Percentiles rank a stretch among this genome's conserved stretches.
These are phyloP conservation scores for Lasiodiplodia theobromae DNA, from an alignment of 2,329 filamentous ascomycete genomes.

Conservation along the genomic window DNA sequence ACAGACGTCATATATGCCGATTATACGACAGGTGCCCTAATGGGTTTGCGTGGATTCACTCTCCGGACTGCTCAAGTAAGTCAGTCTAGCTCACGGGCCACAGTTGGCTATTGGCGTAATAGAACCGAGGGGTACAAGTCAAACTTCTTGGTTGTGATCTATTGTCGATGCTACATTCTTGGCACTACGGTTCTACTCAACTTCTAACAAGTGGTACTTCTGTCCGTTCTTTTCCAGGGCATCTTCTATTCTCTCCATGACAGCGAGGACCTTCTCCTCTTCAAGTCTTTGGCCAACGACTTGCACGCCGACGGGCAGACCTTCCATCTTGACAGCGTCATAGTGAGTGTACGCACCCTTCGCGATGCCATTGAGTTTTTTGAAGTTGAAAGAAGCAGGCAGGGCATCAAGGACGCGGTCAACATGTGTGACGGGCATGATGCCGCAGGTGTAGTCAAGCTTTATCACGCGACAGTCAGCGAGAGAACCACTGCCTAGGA, in stretches of 20 bases:
- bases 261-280: slow-evolving; percentile 84
- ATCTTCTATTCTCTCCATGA: slow-evolving; percentile 81
- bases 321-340: slow-evolving; percentile 82
- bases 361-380: slow-evolving; percentile 78
- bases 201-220: slow-evolving; percentile 58
- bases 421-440: slow-evolving; percentile 86
- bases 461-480: slow-evolving; percentile 44
- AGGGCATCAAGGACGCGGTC: slow-evolving; percentile 73
- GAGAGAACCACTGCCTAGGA: neutral
- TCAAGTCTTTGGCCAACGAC: slow-evolving; percentile 80
- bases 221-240: slow-evolving; percentile 66
- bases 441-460: slow-evolving; percentile 85
- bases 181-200: slow-evolving; percentile 41
- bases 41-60: no score
- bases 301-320: slow-evolving; percentile 85
- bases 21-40: no score
- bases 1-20: no score
- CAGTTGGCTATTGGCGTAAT: no score
- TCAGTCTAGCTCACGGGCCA: no score
- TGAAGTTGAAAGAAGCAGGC: slow-evolving; percentile 65
- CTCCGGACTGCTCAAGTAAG: no score
- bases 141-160: neutral
- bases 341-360: slow-evolving; percentile 86
- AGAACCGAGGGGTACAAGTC: no score
- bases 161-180: neutral